Evolutionary conservation across 495 filamentous ascomycete species (phyloP).

Genomic region (Lophiostoma macrostomum): DNA sequence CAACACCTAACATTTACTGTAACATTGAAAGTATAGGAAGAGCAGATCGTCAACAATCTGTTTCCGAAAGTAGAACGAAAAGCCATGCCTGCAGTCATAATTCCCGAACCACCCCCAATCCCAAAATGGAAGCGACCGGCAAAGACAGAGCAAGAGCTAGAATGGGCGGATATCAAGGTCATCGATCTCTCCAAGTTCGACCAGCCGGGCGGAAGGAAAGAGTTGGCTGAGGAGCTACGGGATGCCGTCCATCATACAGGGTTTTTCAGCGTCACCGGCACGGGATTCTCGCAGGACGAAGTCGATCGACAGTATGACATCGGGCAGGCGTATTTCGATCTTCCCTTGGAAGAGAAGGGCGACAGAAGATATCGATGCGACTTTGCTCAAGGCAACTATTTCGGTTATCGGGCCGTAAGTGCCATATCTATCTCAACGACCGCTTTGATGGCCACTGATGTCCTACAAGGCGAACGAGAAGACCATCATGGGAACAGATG

Average conservation of each 20-base stretch:
- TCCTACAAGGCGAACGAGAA: constrained; percentile 39
- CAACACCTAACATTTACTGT: neutral
- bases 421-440: neutral
- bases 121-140: constrained; percentile 19
- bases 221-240: constrained; percentile 54
- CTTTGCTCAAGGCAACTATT: constrained; percentile 49
- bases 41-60: neutral
- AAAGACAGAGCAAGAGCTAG: constrained; percentile 15
- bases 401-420: constrained; percentile 41
- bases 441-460: neutral
- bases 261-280: constrained; percentile 19
- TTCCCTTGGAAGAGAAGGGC: constrained; percentile 54
- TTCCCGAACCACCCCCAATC: neutral
- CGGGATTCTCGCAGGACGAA: constrained; percentile 55
- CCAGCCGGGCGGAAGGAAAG: constrained; percentile 52
- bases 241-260: constrained; percentile 45
- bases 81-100: neutral
- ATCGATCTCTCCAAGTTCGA: constrained; percentile 53
- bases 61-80: too few species aligned
- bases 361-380: constrained; percentile 46
- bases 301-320: constrained; percentile 57
- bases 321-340: constrained; percentile 52
- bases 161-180: constrained; percentile 56
- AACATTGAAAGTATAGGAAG: neutral
- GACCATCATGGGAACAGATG: constrained; percentile 48